phyloP scores from a whole-genome alignment of 2,329 filamentous ascomycete species.

The Fonsecaea multimorphosa region DNA sequence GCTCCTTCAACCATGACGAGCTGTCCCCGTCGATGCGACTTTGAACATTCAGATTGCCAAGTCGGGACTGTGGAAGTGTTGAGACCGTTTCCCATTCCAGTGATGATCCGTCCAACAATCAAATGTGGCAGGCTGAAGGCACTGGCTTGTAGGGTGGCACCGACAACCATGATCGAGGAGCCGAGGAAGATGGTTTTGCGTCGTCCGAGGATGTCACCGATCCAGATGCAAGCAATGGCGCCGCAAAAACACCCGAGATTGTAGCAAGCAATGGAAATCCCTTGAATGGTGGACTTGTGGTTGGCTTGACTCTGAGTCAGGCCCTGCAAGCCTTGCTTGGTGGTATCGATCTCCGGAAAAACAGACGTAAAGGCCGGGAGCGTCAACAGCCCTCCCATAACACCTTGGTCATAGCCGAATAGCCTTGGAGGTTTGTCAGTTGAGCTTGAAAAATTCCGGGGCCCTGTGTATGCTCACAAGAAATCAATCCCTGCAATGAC shows the following conservation, averaged over 20 bases:
- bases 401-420: constrained; percentile 51
- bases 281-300: constrained; percentile 43
- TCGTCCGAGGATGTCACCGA: constrained; percentile 48
- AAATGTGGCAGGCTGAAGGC: constrained; percentile 38
- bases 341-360: constrained; percentile 57
- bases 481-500: constrained; percentile 63
- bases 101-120: constrained; percentile 27
- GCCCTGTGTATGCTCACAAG: constrained; percentile 43
- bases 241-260: constrained; percentile 58
- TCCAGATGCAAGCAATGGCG: constrained; percentile 57
- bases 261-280: constrained; percentile 47
- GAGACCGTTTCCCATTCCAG: constrained; percentile 21
- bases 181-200: constrained; percentile 62
- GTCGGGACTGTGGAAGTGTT: constrained; percentile 35
- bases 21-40: constrained; percentile 45
- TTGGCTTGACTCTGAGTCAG: constrained; percentile 24
- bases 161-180: constrained; percentile 57
- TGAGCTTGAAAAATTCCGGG: neutral
- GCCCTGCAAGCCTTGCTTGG: constrained; percentile 27
- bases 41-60: constrained; percentile 49
- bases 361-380: constrained; percentile 64
- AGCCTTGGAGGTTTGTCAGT: constrained; percentile 14
- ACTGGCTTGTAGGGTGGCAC: constrained; percentile 47
- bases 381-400: constrained; percentile 76
- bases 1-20: constrained; percentile 58